Conservation (phyloP, 2,329 filamentous ascomycete genomes). For the Colletotrichum sp. region DNA sequence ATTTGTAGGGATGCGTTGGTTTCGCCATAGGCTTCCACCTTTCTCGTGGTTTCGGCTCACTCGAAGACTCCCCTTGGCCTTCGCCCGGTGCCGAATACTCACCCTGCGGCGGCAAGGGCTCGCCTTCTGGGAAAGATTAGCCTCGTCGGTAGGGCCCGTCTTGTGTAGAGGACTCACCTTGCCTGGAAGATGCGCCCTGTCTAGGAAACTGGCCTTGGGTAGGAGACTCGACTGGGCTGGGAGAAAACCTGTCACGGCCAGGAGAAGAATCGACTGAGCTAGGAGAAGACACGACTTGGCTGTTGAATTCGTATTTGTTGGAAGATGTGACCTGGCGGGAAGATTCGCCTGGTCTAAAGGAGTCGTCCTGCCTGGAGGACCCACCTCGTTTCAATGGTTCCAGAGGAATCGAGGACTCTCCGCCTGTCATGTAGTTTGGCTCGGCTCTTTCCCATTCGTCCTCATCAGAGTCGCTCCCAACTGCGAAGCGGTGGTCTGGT, state of each 20-base stretch:
- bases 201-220: neutral
- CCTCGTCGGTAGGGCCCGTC: neutral
- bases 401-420: neutral
- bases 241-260: neutral
- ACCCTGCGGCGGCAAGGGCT: neutral
- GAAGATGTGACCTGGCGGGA: neutral
- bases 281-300: neutral
- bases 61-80: neutral
- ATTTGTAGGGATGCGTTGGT: neutral
- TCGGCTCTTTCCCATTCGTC: neutral
- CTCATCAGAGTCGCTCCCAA: neutral
- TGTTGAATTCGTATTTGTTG: neutral
- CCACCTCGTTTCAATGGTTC: neutral
- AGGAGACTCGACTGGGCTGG: neutral
- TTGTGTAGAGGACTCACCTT: neutral
- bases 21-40: neutral
- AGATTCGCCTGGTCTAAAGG: neutral
- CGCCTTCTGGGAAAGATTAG: neutral
- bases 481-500: neutral
- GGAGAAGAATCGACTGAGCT: neutral
- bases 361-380: neutral
- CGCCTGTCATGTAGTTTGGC: neutral
- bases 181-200: neutral
- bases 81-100: neutral
- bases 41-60: neutral